Percentiles rank a stretch among this genome's conserved stretches.
These are phyloP conservation scores for Trichodelitschia bisporula DNA, from an alignment of 495 filamentous ascomycete species.

Conservation along the genomic window DNA sequence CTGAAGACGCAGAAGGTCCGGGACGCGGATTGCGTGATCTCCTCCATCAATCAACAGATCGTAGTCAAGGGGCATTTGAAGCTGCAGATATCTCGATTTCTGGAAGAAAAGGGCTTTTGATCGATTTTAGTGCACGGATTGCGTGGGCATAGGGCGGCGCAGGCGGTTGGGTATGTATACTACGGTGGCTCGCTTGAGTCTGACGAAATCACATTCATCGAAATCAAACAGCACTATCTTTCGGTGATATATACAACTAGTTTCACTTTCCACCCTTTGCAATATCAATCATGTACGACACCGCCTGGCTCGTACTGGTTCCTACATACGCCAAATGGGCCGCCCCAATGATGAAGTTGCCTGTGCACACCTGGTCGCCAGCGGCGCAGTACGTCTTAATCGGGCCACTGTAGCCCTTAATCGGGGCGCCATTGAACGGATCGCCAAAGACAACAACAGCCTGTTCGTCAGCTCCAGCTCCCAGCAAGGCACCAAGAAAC, in stretches of 20 bases:
- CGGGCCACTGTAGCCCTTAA: not conserved
- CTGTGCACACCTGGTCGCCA: not conserved
- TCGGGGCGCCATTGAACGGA: not conserved
- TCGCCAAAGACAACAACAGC: not conserved
- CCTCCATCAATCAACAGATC: constrained; percentile 16
- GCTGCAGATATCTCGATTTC: constrained; percentile 6
- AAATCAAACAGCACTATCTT: no score
- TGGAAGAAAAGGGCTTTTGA: constrained; percentile 10
- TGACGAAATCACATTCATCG: no score
- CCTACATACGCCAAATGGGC: not conserved
- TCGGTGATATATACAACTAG: no score
- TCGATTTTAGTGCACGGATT: not conserved
- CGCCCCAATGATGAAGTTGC: not conserved
- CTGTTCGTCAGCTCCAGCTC: not conserved
- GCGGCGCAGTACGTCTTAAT: not conserved
- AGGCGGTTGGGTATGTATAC: no score
- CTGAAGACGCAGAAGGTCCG: constrained; percentile 13
- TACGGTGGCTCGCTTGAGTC: no score
- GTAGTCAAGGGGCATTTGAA: constrained; percentile 11
- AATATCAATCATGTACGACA: not conserved
- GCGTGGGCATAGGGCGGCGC: not conserved
- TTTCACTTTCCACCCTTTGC: no score
- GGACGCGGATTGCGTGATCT: constrained; percentile 13
- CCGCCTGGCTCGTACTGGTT: not conserved
- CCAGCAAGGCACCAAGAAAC: not conserved